These are phyloP conservation scores for Phaseolus coccineus DNA, from an alignment of 331 rosid species.

Conservation along the genomic window DNA sequence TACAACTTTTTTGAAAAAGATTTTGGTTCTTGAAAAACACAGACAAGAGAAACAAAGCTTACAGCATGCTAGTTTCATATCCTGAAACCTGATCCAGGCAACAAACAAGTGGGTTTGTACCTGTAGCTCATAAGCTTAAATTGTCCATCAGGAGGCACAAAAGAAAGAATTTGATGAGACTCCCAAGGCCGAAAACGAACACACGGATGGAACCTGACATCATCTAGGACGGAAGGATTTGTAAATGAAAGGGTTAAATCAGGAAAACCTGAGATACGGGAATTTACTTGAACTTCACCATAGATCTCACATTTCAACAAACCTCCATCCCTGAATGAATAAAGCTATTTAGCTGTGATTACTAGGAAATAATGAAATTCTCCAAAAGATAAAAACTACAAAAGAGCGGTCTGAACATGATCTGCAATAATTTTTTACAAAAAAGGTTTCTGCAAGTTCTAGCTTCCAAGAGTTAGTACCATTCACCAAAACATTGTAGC, in stretches of 20 bases:
- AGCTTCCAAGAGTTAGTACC: slow-evolving; percentile 16
- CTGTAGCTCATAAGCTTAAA: slow-evolving; percentile 96
- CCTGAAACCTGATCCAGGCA: slow-evolving; percentile 29
- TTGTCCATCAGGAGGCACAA: slow-evolving; percentile 97
- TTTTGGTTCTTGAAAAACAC: neutral
- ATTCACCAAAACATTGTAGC: slow-evolving; percentile 15
- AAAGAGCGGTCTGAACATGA: slow-evolving; percentile 25
- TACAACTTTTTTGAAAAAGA: neutral
- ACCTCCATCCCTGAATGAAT: slow-evolving; percentile 75
- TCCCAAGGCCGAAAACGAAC: slow-evolving; percentile 94
- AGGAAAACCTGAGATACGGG: slow-evolving; percentile 88
- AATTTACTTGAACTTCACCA: slow-evolving; percentile 94
- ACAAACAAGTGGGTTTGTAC: slow-evolving; percentile 45
- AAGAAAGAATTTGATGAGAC: slow-evolving; percentile 82
- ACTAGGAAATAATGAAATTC: slow-evolving; percentile 35
- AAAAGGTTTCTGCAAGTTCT: slow-evolving; percentile 11
- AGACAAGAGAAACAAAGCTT: neutral
- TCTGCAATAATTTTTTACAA: slow-evolving; percentile 18
- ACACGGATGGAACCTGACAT: slow-evolving; percentile 92
- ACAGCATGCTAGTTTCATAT: slow-evolving; percentile 2
- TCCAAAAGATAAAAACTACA: slow-evolving; percentile 28
- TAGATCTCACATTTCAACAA: slow-evolving; percentile 87
- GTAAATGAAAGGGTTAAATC: slow-evolving; percentile 86
- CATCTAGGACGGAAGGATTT: slow-evolving; percentile 89
- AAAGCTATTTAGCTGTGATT: neutral